Base-by-base conservation (phyloP, 2,329 filamentous ascomycete genomes). In the Lachnellula willkommii region DNA sequence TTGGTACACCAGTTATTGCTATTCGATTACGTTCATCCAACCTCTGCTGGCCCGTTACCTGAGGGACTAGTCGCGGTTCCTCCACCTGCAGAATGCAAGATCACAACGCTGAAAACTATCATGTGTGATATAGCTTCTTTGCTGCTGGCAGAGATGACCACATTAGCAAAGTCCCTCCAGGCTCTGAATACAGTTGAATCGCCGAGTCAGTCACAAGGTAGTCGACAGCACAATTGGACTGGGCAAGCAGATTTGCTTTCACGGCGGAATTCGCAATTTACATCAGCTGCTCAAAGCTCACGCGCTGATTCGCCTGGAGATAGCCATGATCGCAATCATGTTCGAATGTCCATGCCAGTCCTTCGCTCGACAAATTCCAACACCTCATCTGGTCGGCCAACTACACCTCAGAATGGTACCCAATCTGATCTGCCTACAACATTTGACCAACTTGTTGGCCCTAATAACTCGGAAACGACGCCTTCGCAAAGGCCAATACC, bases 321-420 rank as follows among this genome's bases (percentile, higher is more conserved):
- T 57, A 69, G 77, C 56, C 55, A 74, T 42, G 87, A 89, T 67
- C 83, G 82, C 64, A 75, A 79, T 50, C 76, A 84, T 46, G 77
- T 82, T 56, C 85, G 90, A 59, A 91, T 93, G 87, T 93, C 90
- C 1, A 88, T 93, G 85, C 90, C 89, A 14, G 80, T 81, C 5
- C 73, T 76, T 46, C 74, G 71, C 2, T 69, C 46, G 65, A 52
- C 68, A 47, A 63, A 66, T 47, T 66, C 68, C 9, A 66, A 60
- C 43, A 58, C 54, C 17, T 63, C 60, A 57, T 64, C 53, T 66
- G 54, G 64, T 20, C 71, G 73, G 50, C 73, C 75, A 28, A 73
- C 68, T 61, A 71, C 69, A 52, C 68, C 69, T 48, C 72, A 55
- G 14, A 65, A 62, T 53, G 56, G 60, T n/a, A 17, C 48, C 15